These are phyloP conservation scores for Dothistroma septosporum DNA, from an alignment of 2,329 filamentous ascomycete species.

Conservation along the genomic window DNA sequence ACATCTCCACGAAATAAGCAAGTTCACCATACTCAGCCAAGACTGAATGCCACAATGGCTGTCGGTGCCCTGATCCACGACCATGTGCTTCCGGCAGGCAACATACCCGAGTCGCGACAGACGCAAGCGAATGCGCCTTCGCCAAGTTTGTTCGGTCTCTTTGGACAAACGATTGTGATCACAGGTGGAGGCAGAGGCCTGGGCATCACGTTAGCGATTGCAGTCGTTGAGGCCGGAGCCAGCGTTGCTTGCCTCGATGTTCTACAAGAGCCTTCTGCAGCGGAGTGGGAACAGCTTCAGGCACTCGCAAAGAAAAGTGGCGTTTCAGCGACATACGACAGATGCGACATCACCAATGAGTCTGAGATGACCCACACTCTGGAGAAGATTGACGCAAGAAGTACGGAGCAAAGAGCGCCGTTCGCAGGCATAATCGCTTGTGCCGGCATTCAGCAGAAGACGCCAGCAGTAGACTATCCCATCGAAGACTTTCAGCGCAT, in stretches of 20 bases:
- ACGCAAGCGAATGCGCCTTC: slow-evolving; percentile 24
- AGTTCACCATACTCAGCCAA: background rate
- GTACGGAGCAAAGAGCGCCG: slow-evolving; percentile 63
- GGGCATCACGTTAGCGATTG: slow-evolving; percentile 30
- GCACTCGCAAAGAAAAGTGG: slow-evolving; percentile 58
- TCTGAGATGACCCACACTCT: slow-evolving; percentile 44
- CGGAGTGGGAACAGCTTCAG: slow-evolving; percentile 60
- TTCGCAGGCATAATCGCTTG: slow-evolving; percentile 46
- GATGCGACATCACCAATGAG: slow-evolving; percentile 72
- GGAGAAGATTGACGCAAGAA: slow-evolving; percentile 60
- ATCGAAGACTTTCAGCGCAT: slow-evolving; percentile 34
- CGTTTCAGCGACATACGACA: slow-evolving; percentile 64
- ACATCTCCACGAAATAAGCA: background rate
- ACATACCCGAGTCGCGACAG: slow-evolving; percentile 23
- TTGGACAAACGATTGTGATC: slow-evolving; percentile 25
- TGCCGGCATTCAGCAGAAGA: slow-evolving; percentile 28
- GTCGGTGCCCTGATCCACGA: slow-evolving; percentile 25
- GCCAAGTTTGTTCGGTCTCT: slow-evolving; percentile 25
- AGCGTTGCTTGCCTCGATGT: slow-evolving; percentile 30
- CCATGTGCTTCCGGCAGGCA: slow-evolving; percentile 18
- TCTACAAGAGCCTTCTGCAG: slow-evolving; percentile 52
- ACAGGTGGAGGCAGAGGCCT: slow-evolving; percentile 32
- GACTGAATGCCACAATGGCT: slow-evolving; percentile 17
- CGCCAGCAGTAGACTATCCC: slow-evolving; percentile 33
- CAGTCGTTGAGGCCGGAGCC: slow-evolving; percentile 29